Evolutionary conservation across 169 alveolate species (phyloP).

Genomic region (Plasmodium fragile): DNA sequence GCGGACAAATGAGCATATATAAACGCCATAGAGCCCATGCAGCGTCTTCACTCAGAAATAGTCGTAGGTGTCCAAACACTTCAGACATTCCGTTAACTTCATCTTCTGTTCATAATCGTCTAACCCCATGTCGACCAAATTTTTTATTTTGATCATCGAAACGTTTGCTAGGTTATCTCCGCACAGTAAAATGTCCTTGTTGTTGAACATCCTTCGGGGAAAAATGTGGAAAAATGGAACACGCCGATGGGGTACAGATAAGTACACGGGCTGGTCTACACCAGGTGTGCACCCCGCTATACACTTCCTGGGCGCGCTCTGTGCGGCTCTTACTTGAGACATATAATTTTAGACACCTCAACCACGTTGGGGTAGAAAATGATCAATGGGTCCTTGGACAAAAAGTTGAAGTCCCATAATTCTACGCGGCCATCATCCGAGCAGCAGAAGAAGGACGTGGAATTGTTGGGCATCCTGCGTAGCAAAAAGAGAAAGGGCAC

Average conservation of each 20-base stretch:
- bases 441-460: constrained; percentile 74
- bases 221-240: neutral
- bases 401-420: constrained; percentile 74
- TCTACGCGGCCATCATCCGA: constrained; percentile 74
- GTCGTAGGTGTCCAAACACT: constrained; percentile 64
- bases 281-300: neutral
- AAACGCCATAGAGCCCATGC: neutral
- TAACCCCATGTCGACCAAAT: constrained; percentile 41
- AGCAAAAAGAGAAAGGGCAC: neutral
- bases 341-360: constrained; percentile 48
- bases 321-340: constrained; percentile 39
- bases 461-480: constrained; percentile 67
- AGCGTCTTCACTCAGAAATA: constrained; percentile 31
- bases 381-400: constrained; percentile 69
- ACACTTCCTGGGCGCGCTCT: neutral
- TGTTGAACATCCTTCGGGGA: constrained; percentile 44
- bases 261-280: neutral
- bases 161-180: constrained; percentile 70
- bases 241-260: neutral
- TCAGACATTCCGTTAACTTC: constrained; percentile 51
- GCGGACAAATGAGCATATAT: neutral
- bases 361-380: constrained; percentile 60
- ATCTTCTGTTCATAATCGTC: constrained; percentile 58
- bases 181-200: constrained; percentile 45
- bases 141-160: constrained; percentile 61